Evolutionary conservation across 345 rosid species (phyloP).

Genomic region (Triadica sebifera): DNA sequence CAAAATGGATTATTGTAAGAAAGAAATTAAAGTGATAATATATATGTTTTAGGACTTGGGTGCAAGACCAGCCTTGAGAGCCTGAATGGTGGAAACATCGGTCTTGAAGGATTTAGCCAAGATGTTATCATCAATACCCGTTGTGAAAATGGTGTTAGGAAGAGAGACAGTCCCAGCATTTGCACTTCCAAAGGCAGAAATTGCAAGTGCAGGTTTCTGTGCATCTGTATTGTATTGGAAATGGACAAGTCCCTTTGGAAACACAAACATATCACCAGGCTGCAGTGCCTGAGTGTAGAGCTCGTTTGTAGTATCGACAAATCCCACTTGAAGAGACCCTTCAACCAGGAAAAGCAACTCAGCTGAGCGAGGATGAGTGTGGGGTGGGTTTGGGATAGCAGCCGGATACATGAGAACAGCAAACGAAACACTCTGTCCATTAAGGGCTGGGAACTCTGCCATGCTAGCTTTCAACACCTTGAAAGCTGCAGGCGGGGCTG

Average conservation of each 20-base stretch:
- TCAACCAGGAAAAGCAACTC: constrained; percentile 13
- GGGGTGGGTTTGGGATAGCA: constrained; percentile 10
- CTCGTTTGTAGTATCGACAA: constrained; percentile 7
- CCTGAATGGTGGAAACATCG: constrained; percentile 11
- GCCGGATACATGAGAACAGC: constrained; percentile 7
- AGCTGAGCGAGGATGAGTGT: constrained; percentile 20
- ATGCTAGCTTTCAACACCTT: constrained; percentile 7
- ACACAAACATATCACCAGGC: constrained; percentile 12
- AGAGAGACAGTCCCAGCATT: constrained; percentile 13
- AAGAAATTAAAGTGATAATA: too few species aligned
- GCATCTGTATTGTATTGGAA: constrained; percentile 13
- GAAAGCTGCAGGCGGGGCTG: constrained; percentile 8
- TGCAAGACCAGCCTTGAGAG: constrained; percentile 11
- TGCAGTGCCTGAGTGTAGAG: constrained; percentile 12
- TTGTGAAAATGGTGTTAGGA: constrained; percentile 7
- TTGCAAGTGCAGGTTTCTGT: not conserved
- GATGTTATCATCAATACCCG: constrained; percentile 1
- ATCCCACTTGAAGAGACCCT: constrained; percentile 14
- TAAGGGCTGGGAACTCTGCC: constrained; percentile 22
- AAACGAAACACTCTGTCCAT: constrained; percentile 17
- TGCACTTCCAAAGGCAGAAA: constrained; percentile 20
- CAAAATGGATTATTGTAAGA: too few species aligned
- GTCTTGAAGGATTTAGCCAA: constrained; percentile 19
- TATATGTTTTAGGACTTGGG: constrained; percentile 4
- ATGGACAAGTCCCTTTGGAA: constrained; percentile 18